Conservation (phyloP, 1,139 yeast genomes). For the Yamadazyma triangularis region DNA sequence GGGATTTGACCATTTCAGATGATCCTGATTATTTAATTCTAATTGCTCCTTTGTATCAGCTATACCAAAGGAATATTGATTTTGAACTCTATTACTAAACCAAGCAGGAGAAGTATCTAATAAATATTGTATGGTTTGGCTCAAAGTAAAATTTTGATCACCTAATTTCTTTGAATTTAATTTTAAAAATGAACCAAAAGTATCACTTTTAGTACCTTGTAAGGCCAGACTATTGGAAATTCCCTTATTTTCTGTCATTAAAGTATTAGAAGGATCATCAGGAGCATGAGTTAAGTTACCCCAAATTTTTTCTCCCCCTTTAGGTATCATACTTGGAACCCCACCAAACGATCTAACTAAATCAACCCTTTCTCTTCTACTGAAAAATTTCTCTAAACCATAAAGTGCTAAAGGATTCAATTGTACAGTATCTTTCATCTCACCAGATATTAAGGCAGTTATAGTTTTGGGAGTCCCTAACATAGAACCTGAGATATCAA, state of each 20-base stretch:
- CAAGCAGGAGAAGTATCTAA: conserved; percentile 67
- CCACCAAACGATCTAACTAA: conserved; percentile 89
- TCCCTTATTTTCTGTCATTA: conserved; percentile 16
- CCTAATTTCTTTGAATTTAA: conserved; percentile 41
- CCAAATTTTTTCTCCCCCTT: conserved; percentile 91
- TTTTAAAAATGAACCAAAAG: conserved; percentile 75
- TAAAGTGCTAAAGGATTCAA: conserved; percentile 88
- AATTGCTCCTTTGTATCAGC: conserved; percentile 61
- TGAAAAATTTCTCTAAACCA: conserved; percentile 90
- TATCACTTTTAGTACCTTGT: conserved; percentile 29
- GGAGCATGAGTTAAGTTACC: conserved; percentile 60
- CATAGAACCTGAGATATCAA: conserved; percentile 83
- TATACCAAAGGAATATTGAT: conserved; percentile 76
- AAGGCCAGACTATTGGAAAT: conserved; percentile 14
- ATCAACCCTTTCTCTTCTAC: conserved; percentile 82
- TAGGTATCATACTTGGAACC: conserved; percentile 90
- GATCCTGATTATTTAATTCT: conserved; percentile 57
- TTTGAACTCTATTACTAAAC: conserved; percentile 60
- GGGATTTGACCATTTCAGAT: conserved; percentile 87
- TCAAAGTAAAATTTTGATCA: conserved; percentile 53
- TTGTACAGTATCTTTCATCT: conserved; percentile 96
- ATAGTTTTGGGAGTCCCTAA: conserved; percentile 94
- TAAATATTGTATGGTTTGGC: conserved; percentile 61
- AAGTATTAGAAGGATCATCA: conserved; percentile 50
- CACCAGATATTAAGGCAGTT: conserved; percentile 89